phyloP scores from a whole-genome alignment of 2,329 filamentous ascomycete species.

The Fusarium beomiforme region DNA sequence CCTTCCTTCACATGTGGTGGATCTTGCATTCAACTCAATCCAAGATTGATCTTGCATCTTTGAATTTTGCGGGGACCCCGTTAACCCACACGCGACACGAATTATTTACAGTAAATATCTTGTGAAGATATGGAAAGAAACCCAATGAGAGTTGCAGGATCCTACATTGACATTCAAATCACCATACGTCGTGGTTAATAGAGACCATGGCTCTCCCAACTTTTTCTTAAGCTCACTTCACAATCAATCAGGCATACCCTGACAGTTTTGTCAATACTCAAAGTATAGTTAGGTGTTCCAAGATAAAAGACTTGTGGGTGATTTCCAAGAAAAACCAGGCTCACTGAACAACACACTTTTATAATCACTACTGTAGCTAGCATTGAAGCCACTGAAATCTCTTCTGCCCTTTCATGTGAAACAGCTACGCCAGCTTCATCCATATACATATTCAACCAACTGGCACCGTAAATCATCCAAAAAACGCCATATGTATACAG shows the following conservation, averaged over 20 bases:
- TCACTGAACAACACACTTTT: not conserved
- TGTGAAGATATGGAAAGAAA: not conserved
- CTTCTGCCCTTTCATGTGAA: not conserved
- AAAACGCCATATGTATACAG: conserved; percentile 28
- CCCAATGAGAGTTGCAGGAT: not conserved
- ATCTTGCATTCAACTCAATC: not conserved
- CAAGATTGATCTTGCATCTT: not conserved
- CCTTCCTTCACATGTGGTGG: conserved; percentile 34
- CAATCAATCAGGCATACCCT: no score
- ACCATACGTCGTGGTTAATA: not conserved
- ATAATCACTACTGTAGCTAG: not conserved
- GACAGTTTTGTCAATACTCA: no score
- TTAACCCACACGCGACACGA: not conserved
- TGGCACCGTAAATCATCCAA: not conserved
- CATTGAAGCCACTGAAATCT: not conserved
- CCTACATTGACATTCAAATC: not conserved
- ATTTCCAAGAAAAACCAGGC: not conserved
- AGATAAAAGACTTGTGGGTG: not conserved
- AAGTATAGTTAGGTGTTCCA: no score
- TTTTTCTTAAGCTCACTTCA: not conserved
- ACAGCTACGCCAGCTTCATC: not conserved
- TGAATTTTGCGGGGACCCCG: conserved; percentile 11
- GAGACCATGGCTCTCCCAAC: not conserved
- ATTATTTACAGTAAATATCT: not conserved
- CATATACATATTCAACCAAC: not conserved